Percentiles rank a stretch among this genome's conserved stretches.
Conservation (phyloP, 1,139 yeast genomes). For the Torulaspora globosa region DNA sequence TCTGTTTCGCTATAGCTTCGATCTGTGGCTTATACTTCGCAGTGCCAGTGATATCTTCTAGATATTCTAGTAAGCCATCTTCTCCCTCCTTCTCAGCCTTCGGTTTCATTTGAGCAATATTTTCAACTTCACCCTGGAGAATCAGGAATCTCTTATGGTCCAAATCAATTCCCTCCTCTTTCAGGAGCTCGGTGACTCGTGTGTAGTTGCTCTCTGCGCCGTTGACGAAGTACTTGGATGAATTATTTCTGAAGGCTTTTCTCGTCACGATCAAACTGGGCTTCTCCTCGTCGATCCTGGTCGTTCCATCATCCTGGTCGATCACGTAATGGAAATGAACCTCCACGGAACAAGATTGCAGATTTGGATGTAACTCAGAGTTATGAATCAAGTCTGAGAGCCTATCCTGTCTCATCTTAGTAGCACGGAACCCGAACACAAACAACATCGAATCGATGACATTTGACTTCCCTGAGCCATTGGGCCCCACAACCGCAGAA, state of each 20-base stretch:
- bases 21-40: slow-evolving; percentile 74
- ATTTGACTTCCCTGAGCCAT: slow-evolving; percentile 96
- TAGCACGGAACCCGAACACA: slow-evolving; percentile 95
- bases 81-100: slow-evolving; percentile 91
- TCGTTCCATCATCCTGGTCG: slow-evolving; percentile 50
- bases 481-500: slow-evolving; percentile 98
- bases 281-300: slow-evolving; percentile 42
- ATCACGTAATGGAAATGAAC: slow-evolving; percentile 81
- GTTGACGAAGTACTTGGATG: slow-evolving; percentile 75
- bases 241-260: slow-evolving; percentile 69
- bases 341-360: slow-evolving; percentile 82
- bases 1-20: slow-evolving; percentile 56
- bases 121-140: slow-evolving; percentile 96
- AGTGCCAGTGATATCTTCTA: slow-evolving; percentile 97
- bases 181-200: slow-evolving; percentile 70
- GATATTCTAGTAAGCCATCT: slow-evolving; percentile 87
- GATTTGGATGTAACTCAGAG: slow-evolving; percentile 63
- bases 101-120: slow-evolving; percentile 97
- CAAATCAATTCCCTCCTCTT: slow-evolving; percentile 85
- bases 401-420: slow-evolving; percentile 95
- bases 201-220: slow-evolving; percentile 66
- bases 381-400: slow-evolving; percentile 87
- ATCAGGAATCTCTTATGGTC: slow-evolving; percentile 93
- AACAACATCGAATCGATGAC: slow-evolving; percentile 94
- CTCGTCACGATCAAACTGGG: slow-evolving; percentile 61